Conservation (phyloP, 2,329 filamentous ascomycete species). For the Diatrype stigma region DNA sequence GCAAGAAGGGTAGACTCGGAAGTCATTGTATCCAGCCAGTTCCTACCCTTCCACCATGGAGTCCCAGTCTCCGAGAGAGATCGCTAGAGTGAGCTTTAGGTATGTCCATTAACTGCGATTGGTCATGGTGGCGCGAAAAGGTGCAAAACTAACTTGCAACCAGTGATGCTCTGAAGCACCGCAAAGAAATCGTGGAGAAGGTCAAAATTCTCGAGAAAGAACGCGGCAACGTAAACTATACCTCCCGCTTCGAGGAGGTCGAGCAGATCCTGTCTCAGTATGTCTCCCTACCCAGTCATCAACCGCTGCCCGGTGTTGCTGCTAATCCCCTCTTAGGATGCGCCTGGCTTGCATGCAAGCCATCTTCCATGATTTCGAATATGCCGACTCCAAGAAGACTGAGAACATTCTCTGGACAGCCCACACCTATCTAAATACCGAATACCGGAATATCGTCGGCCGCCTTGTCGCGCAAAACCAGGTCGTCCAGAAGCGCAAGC, state of each 20-base stretch:
- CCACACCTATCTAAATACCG: constrained; percentile 72
- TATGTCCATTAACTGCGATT: constrained; percentile 14
- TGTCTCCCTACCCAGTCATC: constrained; percentile 5
- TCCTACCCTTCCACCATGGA: constrained; percentile 16
- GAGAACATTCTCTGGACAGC: constrained; percentile 74
- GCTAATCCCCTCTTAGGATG: constrained; percentile 44
- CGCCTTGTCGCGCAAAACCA: constrained; percentile 49
- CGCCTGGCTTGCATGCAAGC: constrained; percentile 68
- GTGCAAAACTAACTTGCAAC: constrained; percentile 8
- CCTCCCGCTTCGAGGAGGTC: constrained; percentile 26
- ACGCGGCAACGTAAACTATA: constrained; percentile 23
- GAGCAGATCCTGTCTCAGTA: constrained; percentile 30
- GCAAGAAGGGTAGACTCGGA: background rate
- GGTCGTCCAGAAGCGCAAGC: constrained; percentile 65
- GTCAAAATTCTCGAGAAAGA: constrained; percentile 23
- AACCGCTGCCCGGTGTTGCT: background rate
- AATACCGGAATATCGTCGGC: constrained; percentile 68
- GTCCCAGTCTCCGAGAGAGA: constrained; percentile 19
- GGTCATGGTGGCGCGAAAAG: background rate
- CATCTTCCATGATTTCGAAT: constrained; percentile 68
- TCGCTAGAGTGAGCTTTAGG: constrained; percentile 23
- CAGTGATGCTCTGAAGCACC: constrained; percentile 25
- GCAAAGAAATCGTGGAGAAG: constrained; percentile 19
- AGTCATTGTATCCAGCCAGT: constrained; percentile 1
- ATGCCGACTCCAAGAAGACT: constrained; percentile 57